Evolutionary conservation across 192 early-diverging fungal species (phyloP), one percentile per base, ranked within the genome.

Genomic region (Phycomyces nitens): DNA sequence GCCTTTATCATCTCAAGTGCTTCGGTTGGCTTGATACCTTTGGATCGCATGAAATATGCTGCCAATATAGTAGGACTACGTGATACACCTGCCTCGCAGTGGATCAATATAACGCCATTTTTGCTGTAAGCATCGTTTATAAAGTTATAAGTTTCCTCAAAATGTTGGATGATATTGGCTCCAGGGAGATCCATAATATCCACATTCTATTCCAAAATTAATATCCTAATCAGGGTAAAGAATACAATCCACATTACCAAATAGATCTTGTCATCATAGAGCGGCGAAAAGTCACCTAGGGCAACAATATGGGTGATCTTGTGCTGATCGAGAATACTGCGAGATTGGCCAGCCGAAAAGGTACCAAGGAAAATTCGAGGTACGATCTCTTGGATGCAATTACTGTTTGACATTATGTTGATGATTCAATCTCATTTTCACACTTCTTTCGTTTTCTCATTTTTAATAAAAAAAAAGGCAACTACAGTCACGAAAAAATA

Each of bases 41-140:
- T 66, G 7, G 57, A 70, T 58, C 79, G 77, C 89, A 92, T 91
- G 53, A 91, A 49, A 64, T 85, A 92, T 10, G 89, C 88, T 1
- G 80, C 80, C 0, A 82, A 69, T 21, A 88, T 68, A 0, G 89
- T 78, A 20, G 80, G 85, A 61, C 86, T 88, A 49, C 90, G 77
- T 16, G 89, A 91, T 41, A 86, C 82, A 16, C 89, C 89, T 5
- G 90, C 66, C 54, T 81, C 67, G 58, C 89, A 91, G 56, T 92
- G 88, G 8, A 92, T 80, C 53, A 92, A 80, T 34, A 92, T 78
- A 9, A 75, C 77, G 1, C 80, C 81, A 16, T 79, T 77, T 9
- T 50, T 65, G 0, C 65, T 66, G 15, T 88, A 43, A 2, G 78
- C 77, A 12, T 60, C 57, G 5, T 75, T 47, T 16, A 88, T 92